phyloP scores from a whole-genome alignment of 169 alveolate species.

The Sarcocystis neurona region DNA sequence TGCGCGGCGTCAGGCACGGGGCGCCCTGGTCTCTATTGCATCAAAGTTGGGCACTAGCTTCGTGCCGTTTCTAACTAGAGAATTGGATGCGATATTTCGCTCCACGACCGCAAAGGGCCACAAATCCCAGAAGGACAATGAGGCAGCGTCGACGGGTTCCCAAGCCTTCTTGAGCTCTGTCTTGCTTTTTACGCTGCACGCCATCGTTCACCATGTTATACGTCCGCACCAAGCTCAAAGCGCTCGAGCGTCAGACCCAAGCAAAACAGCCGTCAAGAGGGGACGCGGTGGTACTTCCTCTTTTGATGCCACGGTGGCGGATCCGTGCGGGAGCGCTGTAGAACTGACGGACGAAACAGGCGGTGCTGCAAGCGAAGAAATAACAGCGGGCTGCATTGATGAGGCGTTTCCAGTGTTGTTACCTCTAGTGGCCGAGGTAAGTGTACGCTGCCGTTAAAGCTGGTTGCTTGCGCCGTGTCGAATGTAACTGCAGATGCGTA shows the following conservation, averaged over 20 bases:
- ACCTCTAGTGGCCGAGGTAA: slow-evolving; percentile 57
- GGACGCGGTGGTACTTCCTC: background rate
- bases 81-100: slow-evolving; percentile 12
- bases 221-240: background rate
- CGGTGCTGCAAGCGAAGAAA: no score
- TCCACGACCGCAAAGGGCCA: slow-evolving; percentile 47
- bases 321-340: no score
- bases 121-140: slow-evolving; percentile 19
- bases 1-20: slow-evolving; percentile 63
- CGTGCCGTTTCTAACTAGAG: slow-evolving; percentile 58
- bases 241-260: no score
- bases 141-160: background rate
- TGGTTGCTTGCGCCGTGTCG: no score
- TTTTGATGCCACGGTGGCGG: background rate
- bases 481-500: no score
- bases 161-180: slow-evolving; percentile 54
- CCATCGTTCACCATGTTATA: slow-evolving; percentile 42
- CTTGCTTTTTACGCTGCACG: slow-evolving; percentile 56
- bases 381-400: no score
- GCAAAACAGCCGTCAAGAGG: no score
- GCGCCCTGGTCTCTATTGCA: slow-evolving; percentile 44
- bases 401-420: slow-evolving; percentile 47
- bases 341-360: background rate
- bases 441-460: background rate
- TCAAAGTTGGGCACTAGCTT: slow-evolving; percentile 44